Evolutionary conservation across 2,329 filamentous ascomycete species (phyloP).

Genomic region (Basipetospora chlamydospora): DNA sequence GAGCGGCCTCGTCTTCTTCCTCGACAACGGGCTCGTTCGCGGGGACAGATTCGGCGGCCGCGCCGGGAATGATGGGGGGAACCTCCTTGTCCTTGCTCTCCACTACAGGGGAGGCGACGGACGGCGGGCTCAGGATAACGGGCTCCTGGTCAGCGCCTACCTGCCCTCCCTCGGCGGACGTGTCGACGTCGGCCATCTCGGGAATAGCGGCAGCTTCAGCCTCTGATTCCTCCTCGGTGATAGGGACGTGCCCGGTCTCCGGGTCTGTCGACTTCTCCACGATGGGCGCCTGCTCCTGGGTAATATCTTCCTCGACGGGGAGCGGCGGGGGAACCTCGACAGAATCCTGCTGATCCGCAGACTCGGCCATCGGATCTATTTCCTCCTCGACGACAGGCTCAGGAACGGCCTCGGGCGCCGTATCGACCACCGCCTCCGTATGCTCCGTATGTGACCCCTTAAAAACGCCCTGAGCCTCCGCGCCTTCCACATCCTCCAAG

Average conservation of each 20-base stretch:
- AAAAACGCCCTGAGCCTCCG: background rate
- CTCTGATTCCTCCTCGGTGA: too few species aligned
- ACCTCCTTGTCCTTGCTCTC: too few species aligned
- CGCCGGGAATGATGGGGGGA: background rate
- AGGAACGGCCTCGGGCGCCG: background rate
- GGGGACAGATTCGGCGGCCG: slow-evolving; percentile 1
- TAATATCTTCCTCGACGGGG: background rate
- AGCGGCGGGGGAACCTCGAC: slow-evolving; percentile 6
- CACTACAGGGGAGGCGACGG: too few species aligned
- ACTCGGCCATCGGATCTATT: slow-evolving; percentile 13
- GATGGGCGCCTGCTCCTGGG: background rate
- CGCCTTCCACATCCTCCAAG: slow-evolving; percentile 1
- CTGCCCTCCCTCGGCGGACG: too few species aligned
- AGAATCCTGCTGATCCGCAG: slow-evolving; percentile 13
- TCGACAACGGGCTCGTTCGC: slow-evolving; percentile 22
- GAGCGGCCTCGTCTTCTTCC: slow-evolving; percentile 17
- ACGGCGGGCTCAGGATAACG: background rate
- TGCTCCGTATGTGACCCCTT: background rate
- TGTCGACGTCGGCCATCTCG: too few species aligned
- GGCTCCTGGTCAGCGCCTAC: too few species aligned
- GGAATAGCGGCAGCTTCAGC: background rate
- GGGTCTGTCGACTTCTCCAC: too few species aligned
- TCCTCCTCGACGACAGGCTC: slow-evolving; percentile 11
- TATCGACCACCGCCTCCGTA: slow-evolving; percentile 8
- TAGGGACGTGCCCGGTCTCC: too few species aligned